Evolutionary conservation across 106 monocot species (phyloP).

Genomic region (Acorus gramineus): DNA sequence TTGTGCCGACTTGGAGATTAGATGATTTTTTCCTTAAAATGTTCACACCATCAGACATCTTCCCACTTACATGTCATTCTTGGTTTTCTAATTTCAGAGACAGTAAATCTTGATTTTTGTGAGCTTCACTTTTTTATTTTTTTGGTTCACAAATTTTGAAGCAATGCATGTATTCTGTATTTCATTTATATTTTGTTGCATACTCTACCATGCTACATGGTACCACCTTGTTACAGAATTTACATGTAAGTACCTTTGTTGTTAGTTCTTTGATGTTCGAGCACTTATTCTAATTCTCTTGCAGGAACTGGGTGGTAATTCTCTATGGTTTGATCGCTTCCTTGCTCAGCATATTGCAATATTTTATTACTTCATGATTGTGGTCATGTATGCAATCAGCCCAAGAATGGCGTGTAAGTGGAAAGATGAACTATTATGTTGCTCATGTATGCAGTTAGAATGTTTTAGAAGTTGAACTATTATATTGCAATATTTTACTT

Average conservation of each 20-base stretch:
- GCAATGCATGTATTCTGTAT: neutral
- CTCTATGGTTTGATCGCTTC: conserved; percentile 79
- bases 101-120: too few species aligned
- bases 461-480: too few species aligned
- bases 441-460: neutral
- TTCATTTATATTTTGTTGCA: too few species aligned
- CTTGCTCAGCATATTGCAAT: conserved; percentile 77
- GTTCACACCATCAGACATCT: too few species aligned
- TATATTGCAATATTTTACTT: too few species aligned
- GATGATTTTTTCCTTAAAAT: too few species aligned
- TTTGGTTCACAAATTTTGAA: neutral
- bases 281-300: conserved; percentile 1
- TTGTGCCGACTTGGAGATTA: too few species aligned
- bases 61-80: too few species aligned
- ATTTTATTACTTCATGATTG: conserved; percentile 93
- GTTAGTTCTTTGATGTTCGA: neutral
- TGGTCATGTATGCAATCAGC: conserved; percentile 81
- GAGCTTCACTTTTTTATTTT: neutral
- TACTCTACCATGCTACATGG: too few species aligned
- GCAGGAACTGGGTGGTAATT: conserved; percentile 93
- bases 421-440: neutral
- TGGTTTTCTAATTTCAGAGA: too few species aligned
- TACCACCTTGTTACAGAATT: too few species aligned
- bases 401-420: conserved; percentile 99
- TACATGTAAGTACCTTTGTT: too few species aligned